Percentiles rank a stretch among this genome's conserved stretches.
Evolutionary conservation across 352 stramenopile species (phyloP).

Genomic region (Globisporangium heterothallicum): DNA sequence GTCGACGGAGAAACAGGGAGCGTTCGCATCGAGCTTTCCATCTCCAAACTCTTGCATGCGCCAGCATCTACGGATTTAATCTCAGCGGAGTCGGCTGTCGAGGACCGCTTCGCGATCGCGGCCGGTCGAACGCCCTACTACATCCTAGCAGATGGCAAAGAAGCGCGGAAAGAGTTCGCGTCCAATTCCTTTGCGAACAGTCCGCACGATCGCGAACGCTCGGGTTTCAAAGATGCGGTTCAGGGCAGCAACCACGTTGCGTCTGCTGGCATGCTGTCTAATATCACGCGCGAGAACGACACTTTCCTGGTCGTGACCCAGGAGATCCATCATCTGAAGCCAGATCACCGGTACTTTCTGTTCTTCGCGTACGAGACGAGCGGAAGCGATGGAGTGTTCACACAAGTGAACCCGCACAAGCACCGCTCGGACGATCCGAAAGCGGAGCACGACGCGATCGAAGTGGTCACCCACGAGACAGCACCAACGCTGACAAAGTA

Average conservation of each 20-base stretch:
- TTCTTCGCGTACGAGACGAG: constrained; percentile 78
- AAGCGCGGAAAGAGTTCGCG: constrained; percentile 28
- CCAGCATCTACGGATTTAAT: constrained; percentile 5
- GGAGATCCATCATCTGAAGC: constrained; percentile 27
- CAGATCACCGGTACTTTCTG: constrained; percentile 51
- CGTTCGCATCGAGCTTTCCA: constrained; percentile 37
- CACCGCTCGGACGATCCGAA: constrained; percentile 14
- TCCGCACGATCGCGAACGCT: constrained; percentile 14
- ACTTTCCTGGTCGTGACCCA: constrained; percentile 36
- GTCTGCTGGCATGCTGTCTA: constrained; percentile 36
- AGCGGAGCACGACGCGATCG: constrained; percentile 29
- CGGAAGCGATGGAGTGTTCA: constrained; percentile 62
- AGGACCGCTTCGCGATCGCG: constrained; percentile 18
- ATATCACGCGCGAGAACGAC: constrained; percentile 38
- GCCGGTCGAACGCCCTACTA: constrained; percentile 55
- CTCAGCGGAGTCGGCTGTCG: neutral
- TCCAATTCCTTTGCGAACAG: constrained; percentile 29
- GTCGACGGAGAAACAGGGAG: constrained; percentile 36
- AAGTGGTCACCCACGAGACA: constrained; percentile 42
- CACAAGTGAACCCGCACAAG: constrained; percentile 58
- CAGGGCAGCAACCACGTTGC: constrained; percentile 33
- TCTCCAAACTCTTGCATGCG: constrained; percentile 48
- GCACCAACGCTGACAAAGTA: constrained; percentile 41
- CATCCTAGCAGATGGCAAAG: constrained; percentile 48
- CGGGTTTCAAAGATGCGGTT: constrained; percentile 25